Base-by-base conservation (phyloP, 1,139 yeast species). In the Pichia sp. region DNA sequence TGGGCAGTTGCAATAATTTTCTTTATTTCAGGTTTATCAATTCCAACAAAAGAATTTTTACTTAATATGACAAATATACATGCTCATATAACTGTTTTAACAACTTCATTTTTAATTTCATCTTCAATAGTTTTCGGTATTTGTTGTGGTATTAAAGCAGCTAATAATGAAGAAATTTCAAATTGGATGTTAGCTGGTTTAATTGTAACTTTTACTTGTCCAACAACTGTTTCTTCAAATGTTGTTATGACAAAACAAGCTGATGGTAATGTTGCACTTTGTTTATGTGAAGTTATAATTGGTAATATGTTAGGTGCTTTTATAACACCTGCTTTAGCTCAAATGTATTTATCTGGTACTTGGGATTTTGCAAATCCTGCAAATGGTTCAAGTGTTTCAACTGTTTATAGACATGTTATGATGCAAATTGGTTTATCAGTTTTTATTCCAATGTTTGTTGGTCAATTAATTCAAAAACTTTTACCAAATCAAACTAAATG, bases 361-460 rank as follows among this genome's bases (percentile, higher is more conserved):
- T 87, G 94, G 83, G 73, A 69, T 10, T 86, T 82, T 62, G 96
- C 92, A n/a, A 87, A 87, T 60, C 96, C 97, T 4, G 80, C 86
- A 1, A 65, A 68, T 45, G 84, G 77, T 1, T 64, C 77, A 3
- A 63, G 74, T 11, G 74, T 86, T 43, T 70, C 71, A 30, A 67
- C 71, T 10, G 76, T 88, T 48, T 88, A 88, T 65, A 73, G 72
- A 27, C 71, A 80, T 47, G 95, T 87, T 43, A 83, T 88, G 90
- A 83, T 86, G 64, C 96, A 88, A 63, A 72, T 88, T 50, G 96
- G 96, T 0, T 71, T 85, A 32, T 78, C 92, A 6, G 89, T 88
- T 3, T 86, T 88, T 65, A 78, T 87, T 4, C 96, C 97, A 0
- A 66, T 86, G 34, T 81, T 85, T 63, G 90, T 86, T n/a, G 97